A percentile compares a stretch with the other conserved stretches of the same genome.
Conservation (phyloP, 1,139 yeast genomes). For the Blastobotrys petasosporus region DNA sequence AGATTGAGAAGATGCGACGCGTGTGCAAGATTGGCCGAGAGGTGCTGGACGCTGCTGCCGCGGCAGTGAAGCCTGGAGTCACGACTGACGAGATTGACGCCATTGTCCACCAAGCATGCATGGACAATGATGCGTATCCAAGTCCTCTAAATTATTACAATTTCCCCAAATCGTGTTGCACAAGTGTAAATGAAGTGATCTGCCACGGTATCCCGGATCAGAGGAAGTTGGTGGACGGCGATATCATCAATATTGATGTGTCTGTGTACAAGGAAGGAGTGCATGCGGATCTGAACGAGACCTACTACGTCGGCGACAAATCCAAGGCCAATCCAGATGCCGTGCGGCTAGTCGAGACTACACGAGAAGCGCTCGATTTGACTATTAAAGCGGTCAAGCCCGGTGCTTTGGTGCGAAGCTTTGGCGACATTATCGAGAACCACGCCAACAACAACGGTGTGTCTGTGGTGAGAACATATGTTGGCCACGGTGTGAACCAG, state of each 20-base stretch:
- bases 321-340: slow-evolving; percentile 68
- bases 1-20: slow-evolving; percentile 64
- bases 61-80: slow-evolving; percentile 75
- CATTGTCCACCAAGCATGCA: slow-evolving; percentile 79
- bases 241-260: slow-evolving; percentile 87
- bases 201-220: slow-evolving; percentile 98
- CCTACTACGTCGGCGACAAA: slow-evolving; percentile 93
- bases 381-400: slow-evolving; percentile 88
- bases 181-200: slow-evolving; percentile 88
- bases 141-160: slow-evolving; percentile 93
- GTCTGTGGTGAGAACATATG: slow-evolving; percentile 83
- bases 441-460: slow-evolving; percentile 76
- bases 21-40: slow-evolving; percentile 79
- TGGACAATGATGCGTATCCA: slow-evolving; percentile 88
- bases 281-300: slow-evolving; percentile 94
- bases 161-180: slow-evolving; percentile 89
- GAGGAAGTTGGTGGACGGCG: slow-evolving; percentile 83
- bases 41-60: slow-evolving; percentile 80
- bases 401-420: slow-evolving; percentile 77
- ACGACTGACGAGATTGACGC: slow-evolving; percentile 92
- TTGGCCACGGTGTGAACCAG: slow-evolving; percentile 90
- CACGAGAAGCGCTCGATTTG: slow-evolving; percentile 79
- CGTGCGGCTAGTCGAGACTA: slow-evolving; percentile 87
- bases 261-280: slow-evolving; percentile 78
- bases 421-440: slow-evolving; percentile 85